A percentile compares a stretch with the other conserved stretches of the same genome.
Conservation (phyloP, 805 yeast genomes). For the Starmerella kuoi region DNA sequence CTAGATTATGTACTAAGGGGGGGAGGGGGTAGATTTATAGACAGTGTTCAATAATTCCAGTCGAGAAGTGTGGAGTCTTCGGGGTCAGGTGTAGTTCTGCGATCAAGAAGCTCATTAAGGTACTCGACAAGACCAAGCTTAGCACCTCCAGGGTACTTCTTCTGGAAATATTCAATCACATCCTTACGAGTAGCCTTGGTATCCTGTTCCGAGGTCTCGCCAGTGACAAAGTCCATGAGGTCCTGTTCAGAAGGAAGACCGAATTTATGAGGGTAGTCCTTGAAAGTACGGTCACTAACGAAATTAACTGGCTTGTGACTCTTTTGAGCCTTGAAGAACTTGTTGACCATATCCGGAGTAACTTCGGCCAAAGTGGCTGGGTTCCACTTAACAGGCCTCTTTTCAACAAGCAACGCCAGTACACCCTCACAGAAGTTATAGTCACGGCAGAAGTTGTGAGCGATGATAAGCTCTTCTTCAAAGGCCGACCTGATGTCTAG, state of each 20-base stretch:
- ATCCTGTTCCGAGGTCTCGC: constrained; percentile 54
- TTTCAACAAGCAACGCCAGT: constrained; percentile 36
- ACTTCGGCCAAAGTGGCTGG: constrained; percentile 35
- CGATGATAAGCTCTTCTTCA: constrained; percentile 60
- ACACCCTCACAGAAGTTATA: constrained; percentile 53
- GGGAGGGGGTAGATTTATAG: too few species aligned
- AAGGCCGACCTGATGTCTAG: constrained; percentile 54
- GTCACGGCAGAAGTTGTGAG: constrained; percentile 57
- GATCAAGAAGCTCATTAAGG: constrained; percentile 45
- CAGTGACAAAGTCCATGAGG: constrained; percentile 54
- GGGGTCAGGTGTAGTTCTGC: constrained; percentile 41
- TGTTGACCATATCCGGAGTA: constrained; percentile 23
- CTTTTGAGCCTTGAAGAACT: constrained; percentile 26
- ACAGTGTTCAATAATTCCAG: constrained; percentile 34
- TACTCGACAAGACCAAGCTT: constrained; percentile 50
- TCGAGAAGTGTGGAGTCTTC: constrained; percentile 35
- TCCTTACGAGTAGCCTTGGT: constrained; percentile 59
- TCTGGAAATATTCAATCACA: constrained; percentile 48
- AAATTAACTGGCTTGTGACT: constrained; percentile 27
- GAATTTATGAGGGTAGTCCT: constrained; percentile 49
- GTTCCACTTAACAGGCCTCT: constrained; percentile 42
- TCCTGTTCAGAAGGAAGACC: constrained; percentile 70
- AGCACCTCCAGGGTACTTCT: constrained; percentile 28
- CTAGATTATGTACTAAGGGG: background rate
- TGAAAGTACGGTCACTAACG: constrained; percentile 31